Evolutionary conservation across 139 green algal genomes (phyloP).

Genomic region (Tetradesmus obliquus): DNA sequence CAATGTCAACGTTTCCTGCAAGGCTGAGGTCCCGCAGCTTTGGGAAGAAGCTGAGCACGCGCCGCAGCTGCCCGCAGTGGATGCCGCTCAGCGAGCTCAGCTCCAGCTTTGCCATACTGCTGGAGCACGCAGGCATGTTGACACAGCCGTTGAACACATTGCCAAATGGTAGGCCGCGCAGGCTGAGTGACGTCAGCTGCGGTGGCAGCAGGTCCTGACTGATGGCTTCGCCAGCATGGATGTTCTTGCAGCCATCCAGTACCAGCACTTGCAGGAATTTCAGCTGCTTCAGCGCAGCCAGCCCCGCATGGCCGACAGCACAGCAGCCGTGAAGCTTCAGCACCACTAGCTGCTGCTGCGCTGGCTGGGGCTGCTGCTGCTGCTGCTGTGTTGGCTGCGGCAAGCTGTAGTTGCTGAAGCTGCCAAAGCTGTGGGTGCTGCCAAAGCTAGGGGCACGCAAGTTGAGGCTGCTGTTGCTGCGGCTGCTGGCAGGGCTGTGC

Average conservation of each 20-base stretch:
- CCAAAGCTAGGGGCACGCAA: not conserved
- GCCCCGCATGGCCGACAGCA: not conserved
- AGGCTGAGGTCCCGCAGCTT: conserved; percentile 25
- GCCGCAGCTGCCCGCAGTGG: conserved; percentile 21
- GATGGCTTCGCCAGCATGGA: not conserved
- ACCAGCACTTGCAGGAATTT: conserved; percentile 6
- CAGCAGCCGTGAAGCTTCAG: conserved; percentile 38
- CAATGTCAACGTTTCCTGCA: not conserved
- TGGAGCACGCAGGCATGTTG: not conserved
- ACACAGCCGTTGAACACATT: conserved; percentile 41
- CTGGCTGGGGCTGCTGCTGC: not conserved
- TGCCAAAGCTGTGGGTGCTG: conserved; percentile 33
- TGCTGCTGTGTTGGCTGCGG: not conserved
- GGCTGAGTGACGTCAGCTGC: not conserved
- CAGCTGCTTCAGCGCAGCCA: conserved; percentile 37
- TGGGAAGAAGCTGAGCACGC: conserved; percentile 20
- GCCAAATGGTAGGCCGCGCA: conserved; percentile 19
- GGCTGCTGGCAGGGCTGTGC: conserved; percentile 16
- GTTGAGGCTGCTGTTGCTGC: conserved; percentile 41
- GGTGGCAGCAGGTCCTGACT: conserved; percentile 34
- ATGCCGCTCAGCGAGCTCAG: not conserved
- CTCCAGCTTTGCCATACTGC: not conserved
- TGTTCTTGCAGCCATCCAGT: conserved; percentile 28
- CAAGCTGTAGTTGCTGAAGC: conserved; percentile 10
- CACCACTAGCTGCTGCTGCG: conserved; percentile 12